phyloP scores from a whole-genome alignment of 1,284 basidiomycete species.

The Amylostereum areolatum region DNA sequence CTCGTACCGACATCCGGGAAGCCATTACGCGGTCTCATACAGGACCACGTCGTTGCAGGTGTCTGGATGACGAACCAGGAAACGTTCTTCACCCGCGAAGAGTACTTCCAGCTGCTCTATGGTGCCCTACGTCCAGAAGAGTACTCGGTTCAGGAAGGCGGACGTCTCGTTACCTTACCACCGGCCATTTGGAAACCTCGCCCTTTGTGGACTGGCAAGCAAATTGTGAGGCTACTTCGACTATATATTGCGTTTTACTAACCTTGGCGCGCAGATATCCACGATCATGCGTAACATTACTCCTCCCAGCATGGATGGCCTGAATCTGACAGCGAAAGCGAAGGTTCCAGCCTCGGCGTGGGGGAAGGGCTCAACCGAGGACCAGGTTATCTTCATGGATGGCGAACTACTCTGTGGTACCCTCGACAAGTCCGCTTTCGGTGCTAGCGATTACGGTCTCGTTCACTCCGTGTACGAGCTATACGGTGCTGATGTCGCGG shows the following conservation, averaged over 20 bases:
- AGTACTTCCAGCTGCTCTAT: conserved; percentile 96
- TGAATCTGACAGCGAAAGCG: conserved; percentile 84
- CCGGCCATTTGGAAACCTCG: conserved; percentile 91
- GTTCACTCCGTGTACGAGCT: conserved; percentile 99
- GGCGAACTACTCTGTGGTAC: conserved; percentile 92
- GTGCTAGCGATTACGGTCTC: conserved; percentile 93
- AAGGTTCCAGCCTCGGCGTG: conserved; percentile 85
- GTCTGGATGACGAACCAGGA: conserved; percentile 99
- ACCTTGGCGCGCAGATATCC: conserved; percentile 61
- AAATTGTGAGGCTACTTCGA: conserved; percentile 64
- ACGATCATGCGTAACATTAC: conserved; percentile 92
- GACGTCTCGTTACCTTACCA: conserved; percentile 77
- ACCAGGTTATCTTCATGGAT: conserved; percentile 86
- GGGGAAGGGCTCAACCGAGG: conserved; percentile 77
- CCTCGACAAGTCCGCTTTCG: conserved; percentile 97
- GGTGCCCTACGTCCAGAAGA: conserved; percentile 92
- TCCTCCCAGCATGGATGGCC: conserved; percentile 73
- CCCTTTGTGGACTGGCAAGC: conserved; percentile 97
- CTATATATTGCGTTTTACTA: conserved; percentile 1
- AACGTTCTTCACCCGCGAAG: conserved; percentile 90
- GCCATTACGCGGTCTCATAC: conserved; percentile 95
- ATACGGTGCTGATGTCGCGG: conserved; percentile 90
- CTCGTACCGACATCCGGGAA: conserved; percentile 97
- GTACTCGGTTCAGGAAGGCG: conserved; percentile 52
- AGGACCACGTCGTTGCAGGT: conserved; percentile 98